Evolutionary conservation across 208 protist species (phyloP).

Genomic region (Kentomonas sorsogonicus): DNA sequence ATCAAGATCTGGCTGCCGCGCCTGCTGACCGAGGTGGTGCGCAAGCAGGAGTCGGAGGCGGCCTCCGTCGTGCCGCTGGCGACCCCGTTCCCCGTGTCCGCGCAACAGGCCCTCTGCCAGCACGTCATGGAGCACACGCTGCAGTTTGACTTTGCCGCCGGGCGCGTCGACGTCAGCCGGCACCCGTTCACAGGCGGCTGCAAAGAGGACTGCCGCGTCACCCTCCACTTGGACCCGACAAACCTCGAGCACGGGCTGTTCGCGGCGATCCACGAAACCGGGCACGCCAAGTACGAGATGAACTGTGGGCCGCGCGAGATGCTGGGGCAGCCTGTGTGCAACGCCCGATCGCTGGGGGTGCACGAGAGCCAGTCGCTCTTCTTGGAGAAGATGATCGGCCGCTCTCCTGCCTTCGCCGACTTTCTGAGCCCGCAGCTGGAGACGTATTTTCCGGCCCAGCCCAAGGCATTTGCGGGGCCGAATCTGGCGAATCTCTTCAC

Average conservation of each 20-base stretch:
- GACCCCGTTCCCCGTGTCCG: conserved; percentile 34
- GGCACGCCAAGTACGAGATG: conserved; percentile 89
- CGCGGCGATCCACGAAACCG: conserved; percentile 80
- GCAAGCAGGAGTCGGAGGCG: conserved; percentile 36
- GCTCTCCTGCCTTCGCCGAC: conserved; percentile 46
- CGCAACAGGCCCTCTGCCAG: conserved; percentile 52
- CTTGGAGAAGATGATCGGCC: conserved; percentile 71
- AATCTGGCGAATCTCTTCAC: conserved; percentile 51
- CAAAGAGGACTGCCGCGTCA: conserved; percentile 83
- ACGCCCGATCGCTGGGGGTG: conserved; percentile 64
- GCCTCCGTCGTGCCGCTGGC: conserved; percentile 20
- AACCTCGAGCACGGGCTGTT: conserved; percentile 50
- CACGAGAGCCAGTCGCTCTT: conserved; percentile 91
- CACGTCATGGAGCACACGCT: conserved; percentile 55
- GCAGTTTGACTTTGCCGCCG: conserved; percentile 77
- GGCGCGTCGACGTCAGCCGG: conserved; percentile 77
- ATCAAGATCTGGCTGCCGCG: conserved; percentile 78
- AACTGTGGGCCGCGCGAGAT: conserved; percentile 65
- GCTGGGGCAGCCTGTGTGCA: conserved; percentile 52
- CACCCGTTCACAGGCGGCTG: conserved; percentile 86
- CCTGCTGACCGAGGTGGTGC: conserved; percentile 58
- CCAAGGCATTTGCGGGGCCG: conserved; percentile 33
- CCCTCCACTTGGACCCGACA: conserved; percentile 63
- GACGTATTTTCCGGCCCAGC: conserved; percentile 45
- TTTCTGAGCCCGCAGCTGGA: conserved; percentile 39